phyloP scores from a whole-genome alignment of 2,329 filamentous ascomycete genomes.

The Monosporascus sp. region DNA sequence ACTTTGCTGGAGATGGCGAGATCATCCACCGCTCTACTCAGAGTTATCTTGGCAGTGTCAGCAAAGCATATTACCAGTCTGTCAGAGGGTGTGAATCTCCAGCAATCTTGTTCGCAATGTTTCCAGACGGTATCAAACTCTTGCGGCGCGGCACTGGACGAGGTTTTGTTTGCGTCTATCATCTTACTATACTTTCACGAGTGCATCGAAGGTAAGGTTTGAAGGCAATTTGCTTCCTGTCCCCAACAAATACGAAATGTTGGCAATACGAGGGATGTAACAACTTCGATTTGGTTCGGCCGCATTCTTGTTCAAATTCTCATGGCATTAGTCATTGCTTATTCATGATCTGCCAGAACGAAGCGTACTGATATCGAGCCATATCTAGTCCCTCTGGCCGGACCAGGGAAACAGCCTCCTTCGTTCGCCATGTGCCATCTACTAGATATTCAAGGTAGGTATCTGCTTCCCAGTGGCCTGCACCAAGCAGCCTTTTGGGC shows the following conservation, averaged over 20 bases:
- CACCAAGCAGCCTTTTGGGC: conserved; percentile 5
- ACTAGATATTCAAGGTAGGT: neutral
- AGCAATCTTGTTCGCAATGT: neutral
- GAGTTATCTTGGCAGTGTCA: neutral
- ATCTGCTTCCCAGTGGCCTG: neutral
- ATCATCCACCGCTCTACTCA: neutral
- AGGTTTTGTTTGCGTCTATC: neutral
- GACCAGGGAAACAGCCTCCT: neutral
- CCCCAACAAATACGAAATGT: too few species aligned
- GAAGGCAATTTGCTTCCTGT: neutral
- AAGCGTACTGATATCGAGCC: neutral
- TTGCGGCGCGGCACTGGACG: neutral
- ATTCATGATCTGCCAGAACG: neutral
- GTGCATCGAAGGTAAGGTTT: neutral
- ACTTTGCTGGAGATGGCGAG: conserved; percentile 1
- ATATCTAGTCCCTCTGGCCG: neutral
- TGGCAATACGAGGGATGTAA: too few species aligned
- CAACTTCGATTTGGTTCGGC: too few species aligned
- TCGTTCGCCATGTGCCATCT: neutral
- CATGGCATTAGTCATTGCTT: neutral
- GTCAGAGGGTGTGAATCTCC: neutral
- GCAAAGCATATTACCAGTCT: neutral
- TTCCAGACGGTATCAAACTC: neutral
- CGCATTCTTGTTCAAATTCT: neutral
- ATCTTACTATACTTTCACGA: neutral